These are phyloP conservation scores for Gloeophyllum trabeum DNA, from an alignment of 768 basidiomycete genomes.

Conservation along the genomic window DNA sequence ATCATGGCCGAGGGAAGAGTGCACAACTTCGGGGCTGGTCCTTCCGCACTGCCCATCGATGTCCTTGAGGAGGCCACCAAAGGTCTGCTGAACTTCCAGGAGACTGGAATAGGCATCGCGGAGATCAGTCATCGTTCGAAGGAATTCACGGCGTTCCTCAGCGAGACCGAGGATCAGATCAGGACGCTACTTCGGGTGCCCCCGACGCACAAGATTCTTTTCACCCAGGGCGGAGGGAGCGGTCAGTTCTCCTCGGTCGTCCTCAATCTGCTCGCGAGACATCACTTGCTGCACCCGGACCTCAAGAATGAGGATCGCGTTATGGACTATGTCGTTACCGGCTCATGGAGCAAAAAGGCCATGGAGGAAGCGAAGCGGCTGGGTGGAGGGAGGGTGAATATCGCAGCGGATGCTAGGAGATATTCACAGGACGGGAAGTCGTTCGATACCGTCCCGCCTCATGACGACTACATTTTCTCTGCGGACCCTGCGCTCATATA, in stretches of 20 bases:
- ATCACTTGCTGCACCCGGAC: conserved; percentile 65
- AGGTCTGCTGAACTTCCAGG: conserved; percentile 83
- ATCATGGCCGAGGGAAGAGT: conserved; percentile 37
- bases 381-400: conserved; percentile 41
- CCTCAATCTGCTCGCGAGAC: conserved; percentile 81
- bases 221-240: conserved; percentile 91
- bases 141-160: conserved; percentile 68
- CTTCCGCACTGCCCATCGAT: conserved; percentile 80
- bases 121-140: conserved; percentile 95
- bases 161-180: conserved; percentile 50
- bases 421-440: conserved; percentile 55
- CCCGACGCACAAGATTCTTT: conserved; percentile 73
- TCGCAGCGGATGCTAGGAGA: conserved; percentile 60
- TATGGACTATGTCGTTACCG: conserved; percentile 88
- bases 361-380: conserved; percentile 73
- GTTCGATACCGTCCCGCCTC: conserved; percentile 73
- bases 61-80: conserved; percentile 76
- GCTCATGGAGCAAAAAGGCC: conserved; percentile 87
- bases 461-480: conserved; percentile 65
- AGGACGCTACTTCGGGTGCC: conserved; percentile 76
- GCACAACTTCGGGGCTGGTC: conserved; percentile 91
- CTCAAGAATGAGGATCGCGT: conserved; percentile 38
- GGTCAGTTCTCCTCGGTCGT: conserved; percentile 89
- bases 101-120: conserved; percentile 89
- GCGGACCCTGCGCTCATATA: conserved; percentile 82